Base-by-base conservation (phyloP, 2,329 filamentous ascomycete genomes). In the Hypoxylon sp. region DNA sequence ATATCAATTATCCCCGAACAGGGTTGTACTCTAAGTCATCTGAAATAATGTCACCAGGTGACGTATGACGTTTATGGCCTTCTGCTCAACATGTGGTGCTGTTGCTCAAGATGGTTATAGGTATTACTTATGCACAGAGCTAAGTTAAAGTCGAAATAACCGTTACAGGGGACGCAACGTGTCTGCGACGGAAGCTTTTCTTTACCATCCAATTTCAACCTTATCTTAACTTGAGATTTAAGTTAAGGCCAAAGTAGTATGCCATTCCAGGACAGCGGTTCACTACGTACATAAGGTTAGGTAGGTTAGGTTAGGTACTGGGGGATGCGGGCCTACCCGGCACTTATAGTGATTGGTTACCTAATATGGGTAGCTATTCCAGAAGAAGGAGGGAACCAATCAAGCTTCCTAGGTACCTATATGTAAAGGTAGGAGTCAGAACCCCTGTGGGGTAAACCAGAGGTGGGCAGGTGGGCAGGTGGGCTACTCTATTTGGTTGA, bases 401-500 rank as follows among this genome's bases (percentile, higher is more conserved):
- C 12, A 34, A 43, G 50, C 45, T n/a, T n/a, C n/a, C n/a, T n/a
- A n/a, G n/a, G n/a, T n/a, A n/a, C n/a, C n/a, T n/a, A n/a, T n/a
- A n/a, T n/a, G n/a, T n/a, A 43, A 32, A 61, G 11, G 9, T 50
- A 47, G 43, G 51, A 43, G 48, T n/a, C 27, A 50, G 37, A 41
- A 30, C 16, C 46, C 56, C 32, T 65, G 63, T 65, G 63, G 63
- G 63, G 63, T 65, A 62, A 23, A 34, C 4, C 29, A 21, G 57
- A 50, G 25, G 41, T 32, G 23, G 37, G 4, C 30, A 57, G 54
- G 48, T 61, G 58, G 62, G 47, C 48, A 39, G 57, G 65, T 66
- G 63, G 66, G 59, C 54, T 57, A 46, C 34, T 29, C 56, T 27
- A 51, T 46, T 37, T 56, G 51, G 63, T 62, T 68, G 65, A 60